Evolutionary conservation across 768 basidiomycete species (phyloP), one percentile per base, ranked within the genome.

Genomic region (Strobilomyces dryophilus): DNA sequence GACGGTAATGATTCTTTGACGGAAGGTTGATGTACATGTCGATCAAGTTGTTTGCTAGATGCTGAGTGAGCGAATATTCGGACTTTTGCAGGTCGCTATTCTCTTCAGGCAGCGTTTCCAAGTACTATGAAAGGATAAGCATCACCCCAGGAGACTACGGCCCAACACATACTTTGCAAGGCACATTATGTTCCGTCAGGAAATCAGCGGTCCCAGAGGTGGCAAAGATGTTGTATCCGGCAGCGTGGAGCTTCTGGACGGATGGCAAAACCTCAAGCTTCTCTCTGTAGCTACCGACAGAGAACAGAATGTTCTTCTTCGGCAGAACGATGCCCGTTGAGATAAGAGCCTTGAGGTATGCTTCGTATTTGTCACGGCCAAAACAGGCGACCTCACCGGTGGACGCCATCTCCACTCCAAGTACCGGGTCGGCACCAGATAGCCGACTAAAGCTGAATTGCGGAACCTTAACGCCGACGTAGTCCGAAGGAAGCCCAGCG

Each of bases 11-110:
- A 71, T 99, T 98, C 75, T 93, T 97, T 37, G 95, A 98, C 2
- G 97, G 97, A 61, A 99, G 76, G 71, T 99, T 99, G 83, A 99
- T 95, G 71, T 98, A 99, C 84, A 98, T 90, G 73, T 99, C 97
- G 67, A 99, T 99, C 62, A 97, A 76, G 71, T 95, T 94, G 72
- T 95, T 95, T 32, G 91, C 92, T 56, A 99, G 75, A 75, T 99
- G 97, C 69, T 97, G 93, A 5, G 92, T 94, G 53, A 99, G 77
- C 0, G 97, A 98, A 70, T 98, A 99, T 68, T 98, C 97, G 4
- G 92, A 91, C 71, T 99, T 99, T 70, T 95, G 91, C 58, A 85
- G 73, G 69, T 84, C 84, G 36, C 76, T 74, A 64, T 83, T 85
- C 52, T 79, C 82, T 51, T 89, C 91, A 4, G 81, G 83, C 32